These are phyloP conservation scores for Fusarium xylarioides DNA, from an alignment of 2,329 filamentous ascomycete species.

Conservation along the genomic window DNA sequence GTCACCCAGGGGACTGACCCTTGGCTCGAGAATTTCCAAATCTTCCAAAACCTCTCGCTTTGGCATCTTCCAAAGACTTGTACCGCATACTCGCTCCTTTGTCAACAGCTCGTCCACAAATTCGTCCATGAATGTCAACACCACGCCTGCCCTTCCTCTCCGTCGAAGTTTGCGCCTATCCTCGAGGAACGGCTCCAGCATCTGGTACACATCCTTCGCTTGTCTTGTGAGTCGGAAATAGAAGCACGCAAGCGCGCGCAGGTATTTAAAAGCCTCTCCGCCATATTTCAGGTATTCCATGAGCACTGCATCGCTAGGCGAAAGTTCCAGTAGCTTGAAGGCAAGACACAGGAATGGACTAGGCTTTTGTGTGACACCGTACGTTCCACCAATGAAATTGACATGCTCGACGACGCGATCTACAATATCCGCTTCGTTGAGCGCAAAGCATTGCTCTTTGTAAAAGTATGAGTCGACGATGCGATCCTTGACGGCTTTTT, in stretches of 20 bases:
- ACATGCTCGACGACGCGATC: slow-evolving; percentile 89
- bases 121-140: slow-evolving; percentile 84
- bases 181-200: slow-evolving; percentile 82
- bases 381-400: slow-evolving; percentile 85
- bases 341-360: slow-evolving; percentile 93
- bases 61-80: slow-evolving; percentile 91
- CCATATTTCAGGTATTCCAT: slow-evolving; percentile 81
- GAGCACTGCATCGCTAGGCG: slow-evolving; percentile 80
- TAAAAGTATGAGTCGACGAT: slow-evolving; percentile 97
- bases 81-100: slow-evolving; percentile 90
- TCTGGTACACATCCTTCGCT: slow-evolving; percentile 80
- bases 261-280: slow-evolving; percentile 83
- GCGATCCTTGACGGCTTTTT: slow-evolving; percentile 93
- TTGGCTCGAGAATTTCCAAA: slow-evolving; percentile 83
- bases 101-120: slow-evolving; percentile 92
- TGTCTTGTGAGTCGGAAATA: slow-evolving; percentile 91
- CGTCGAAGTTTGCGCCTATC: slow-evolving; percentile 86
- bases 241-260: slow-evolving; percentile 88
- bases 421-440: slow-evolving; percentile 85
- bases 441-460: slow-evolving; percentile 97
- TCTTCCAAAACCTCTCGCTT: slow-evolving; percentile 86
- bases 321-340: slow-evolving; percentile 92
- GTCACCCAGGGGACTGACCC: slow-evolving; percentile 84
- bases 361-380: slow-evolving; percentile 83
- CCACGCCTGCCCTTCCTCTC: slow-evolving; percentile 77